Percentiles rank a stretch among this genome's conserved stretches.
Conservation (phyloP, 202 grass and related monocot species). For the Setaria viridis region DNA sequence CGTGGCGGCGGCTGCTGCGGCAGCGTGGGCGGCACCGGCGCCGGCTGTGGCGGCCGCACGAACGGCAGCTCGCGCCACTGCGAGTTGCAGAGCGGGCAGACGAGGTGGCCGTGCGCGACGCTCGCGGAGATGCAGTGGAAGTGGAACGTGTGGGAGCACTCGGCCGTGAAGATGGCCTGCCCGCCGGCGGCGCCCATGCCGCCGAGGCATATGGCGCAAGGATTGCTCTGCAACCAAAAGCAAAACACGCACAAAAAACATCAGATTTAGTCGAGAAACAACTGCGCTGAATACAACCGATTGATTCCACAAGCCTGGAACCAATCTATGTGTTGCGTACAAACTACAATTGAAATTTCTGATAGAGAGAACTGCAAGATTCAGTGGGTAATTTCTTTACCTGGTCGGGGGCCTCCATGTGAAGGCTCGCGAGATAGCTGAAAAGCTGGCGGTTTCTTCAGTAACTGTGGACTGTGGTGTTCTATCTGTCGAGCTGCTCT, state of each 20-base stretch:
- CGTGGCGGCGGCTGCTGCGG: background rate
- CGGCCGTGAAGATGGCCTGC: conserved; percentile 69
- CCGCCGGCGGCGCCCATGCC: conserved; percentile 44
- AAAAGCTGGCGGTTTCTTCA: background rate
- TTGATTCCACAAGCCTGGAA: background rate
- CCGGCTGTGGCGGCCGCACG: background rate
- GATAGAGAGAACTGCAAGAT: background rate
- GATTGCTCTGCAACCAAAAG: conserved; percentile 36
- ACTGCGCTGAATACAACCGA: background rate
- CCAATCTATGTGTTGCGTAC: background rate
- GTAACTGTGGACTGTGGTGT: background rate
- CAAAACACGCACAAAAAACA: background rate
- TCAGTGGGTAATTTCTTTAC: background rate
- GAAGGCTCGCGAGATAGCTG: background rate
- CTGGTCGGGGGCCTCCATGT: background rate
- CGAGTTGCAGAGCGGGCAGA: conserved; percentile 79
- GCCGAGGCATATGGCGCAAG: conserved; percentile 68
- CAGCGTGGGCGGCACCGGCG: background rate
- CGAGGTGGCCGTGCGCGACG: conserved; percentile 59
- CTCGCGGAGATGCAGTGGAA: conserved; percentile 74
- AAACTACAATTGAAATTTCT: background rate
- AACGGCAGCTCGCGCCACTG: conserved; percentile 60
- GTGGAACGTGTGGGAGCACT: conserved; percentile 89
- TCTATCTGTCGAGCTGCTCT: background rate
- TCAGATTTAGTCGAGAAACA: background rate